Base-by-base conservation (phyloP, 2,329 filamentous ascomycete genomes). In the Conoideocrella luteorostrata region DNA sequence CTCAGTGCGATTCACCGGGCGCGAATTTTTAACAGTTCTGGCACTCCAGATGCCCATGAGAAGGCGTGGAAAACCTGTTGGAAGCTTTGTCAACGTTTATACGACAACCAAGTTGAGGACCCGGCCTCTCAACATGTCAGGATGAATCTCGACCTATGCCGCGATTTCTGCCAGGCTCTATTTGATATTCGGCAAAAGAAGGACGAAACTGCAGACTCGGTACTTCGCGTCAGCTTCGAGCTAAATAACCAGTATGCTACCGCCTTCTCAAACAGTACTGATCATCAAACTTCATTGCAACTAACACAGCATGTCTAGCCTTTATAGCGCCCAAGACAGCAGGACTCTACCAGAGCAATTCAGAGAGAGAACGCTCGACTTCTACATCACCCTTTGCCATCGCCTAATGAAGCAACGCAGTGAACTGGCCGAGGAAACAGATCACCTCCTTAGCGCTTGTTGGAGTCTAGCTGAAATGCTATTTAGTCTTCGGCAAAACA, bases 21-120 rank as follows among this genome's bases (percentile, higher is more conserved):
- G 53, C 77, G 86, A 17, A 82, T 89, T 24, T 91, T 93, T 62
- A 82, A 80, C 60, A 85, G 78, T 53, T 82, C 84, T 1, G 82
- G 81, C 11, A 83, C 80, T 10, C 83, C 84, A 1, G 84, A 88
- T 52, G 78, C 84, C 22, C 86, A 95, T 58, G 88, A 95, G 60
- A 84, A 85, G 54, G 89, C 90, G 1, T 96, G 90, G 91, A 88
- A 86, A 62, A 86, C 85, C 49, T 97, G 90, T 65, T 97, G 90
- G 91, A 86, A 84, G 54, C 70, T 97, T 20, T 97, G 90, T 59
- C 88, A 95, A 60, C 84, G 86, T 46, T 75, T 97, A 3, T 96
- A 96, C 59, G 80, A 89, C 48, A 88, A 84, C 51, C 77, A 83
- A 41, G 81, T 91, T 44, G 83, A 89, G 50, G 75, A 83, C 42